Base-by-base conservation (phyloP, 805 yeast species). In the Scheffersomyces spartinae region DNA sequence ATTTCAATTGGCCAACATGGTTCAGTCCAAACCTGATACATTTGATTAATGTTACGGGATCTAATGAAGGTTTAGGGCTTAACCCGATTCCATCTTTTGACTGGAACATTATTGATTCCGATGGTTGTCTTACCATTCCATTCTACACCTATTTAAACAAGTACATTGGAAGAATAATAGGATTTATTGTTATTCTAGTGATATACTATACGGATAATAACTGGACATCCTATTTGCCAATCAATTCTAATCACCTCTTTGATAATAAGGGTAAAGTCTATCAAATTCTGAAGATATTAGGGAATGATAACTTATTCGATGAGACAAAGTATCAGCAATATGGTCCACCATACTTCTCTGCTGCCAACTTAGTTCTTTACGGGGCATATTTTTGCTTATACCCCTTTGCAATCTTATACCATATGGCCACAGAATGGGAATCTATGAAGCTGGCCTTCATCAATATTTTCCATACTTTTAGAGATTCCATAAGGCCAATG, bases 331-430 rank as follows among this genome's bases (percentile, higher is more conserved):
- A 73, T 41, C 52, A 55, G 28, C 32, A 45, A n/a, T 66, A 71
- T 33, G 77, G 81, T 1, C 76, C 80, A 6, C 83, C 84, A 6
- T 75, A 64, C 45, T 73, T 71, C 40, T 43, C 71, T 15, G 81
- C 83, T 5, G 80, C 74, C 2, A 69, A 69, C 41, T 47, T 74
- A 31, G 68, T 74, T 7, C 45, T 60, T 12, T 74, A 72, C 39
- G 79, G 80, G 11, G 65, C 73, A 0, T 63, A 55, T 39, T 71
- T 71, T 43, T 66, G 68, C 19, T 44, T 67, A 24, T 70, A 71
- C 36, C 76, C 81, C 4, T 64, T 73, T 36, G 59, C 70, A 12
- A 60, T 74, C 12, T 42, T 64, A 0, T 69, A 69, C 40, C 62
- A 70, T 13, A 38, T 62, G 23, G 41, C 52, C 20, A 61, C 61